A percentile compares a stretch with the other conserved stretches of the same genome.
phyloP scores from a whole-genome alignment of 371 early-diverging fungal genomes.

The Smittium culicis region DNA sequence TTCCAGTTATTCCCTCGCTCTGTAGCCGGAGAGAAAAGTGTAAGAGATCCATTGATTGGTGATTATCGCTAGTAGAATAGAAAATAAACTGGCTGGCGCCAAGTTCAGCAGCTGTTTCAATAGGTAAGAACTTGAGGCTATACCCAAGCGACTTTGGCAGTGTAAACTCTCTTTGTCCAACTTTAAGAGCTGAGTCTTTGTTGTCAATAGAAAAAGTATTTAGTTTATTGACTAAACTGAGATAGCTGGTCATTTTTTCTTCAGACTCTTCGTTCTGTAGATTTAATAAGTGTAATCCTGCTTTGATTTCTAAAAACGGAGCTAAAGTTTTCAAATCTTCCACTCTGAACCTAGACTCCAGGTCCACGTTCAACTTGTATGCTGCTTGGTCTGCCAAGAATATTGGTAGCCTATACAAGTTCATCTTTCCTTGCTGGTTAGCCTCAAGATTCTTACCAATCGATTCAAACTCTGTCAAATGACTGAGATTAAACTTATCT shows the following conservation, averaged over 20 bases:
- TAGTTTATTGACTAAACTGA: not conserved
- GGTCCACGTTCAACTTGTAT: not conserved
- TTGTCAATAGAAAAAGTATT: not conserved
- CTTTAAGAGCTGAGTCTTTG: not conserved
- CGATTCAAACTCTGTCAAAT: not conserved
- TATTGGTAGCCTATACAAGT: not conserved
- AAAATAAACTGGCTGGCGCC: not conserved
- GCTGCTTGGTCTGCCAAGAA: not conserved
- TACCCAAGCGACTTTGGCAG: slow-evolving; percentile 5
- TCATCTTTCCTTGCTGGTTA: not conserved
- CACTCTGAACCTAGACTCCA: not conserved
- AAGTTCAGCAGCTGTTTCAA: not conserved
- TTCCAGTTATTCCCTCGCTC: not conserved
- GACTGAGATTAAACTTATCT: not conserved
- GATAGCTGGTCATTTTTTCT: not conserved
- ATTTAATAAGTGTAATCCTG: not conserved
- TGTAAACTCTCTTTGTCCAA: not conserved
- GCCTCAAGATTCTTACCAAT: not conserved
- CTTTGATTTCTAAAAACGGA: not conserved
- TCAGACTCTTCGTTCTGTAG: not conserved
- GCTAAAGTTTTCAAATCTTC: not conserved
- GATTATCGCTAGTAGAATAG: not conserved
- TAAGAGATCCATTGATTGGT: not conserved
- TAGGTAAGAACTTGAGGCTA: not conserved
- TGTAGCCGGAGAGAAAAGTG: not conserved